These are phyloP conservation scores for Astraeus odoratus DNA, from an alignment of 768 basidiomycete species.

Conservation along the genomic window DNA sequence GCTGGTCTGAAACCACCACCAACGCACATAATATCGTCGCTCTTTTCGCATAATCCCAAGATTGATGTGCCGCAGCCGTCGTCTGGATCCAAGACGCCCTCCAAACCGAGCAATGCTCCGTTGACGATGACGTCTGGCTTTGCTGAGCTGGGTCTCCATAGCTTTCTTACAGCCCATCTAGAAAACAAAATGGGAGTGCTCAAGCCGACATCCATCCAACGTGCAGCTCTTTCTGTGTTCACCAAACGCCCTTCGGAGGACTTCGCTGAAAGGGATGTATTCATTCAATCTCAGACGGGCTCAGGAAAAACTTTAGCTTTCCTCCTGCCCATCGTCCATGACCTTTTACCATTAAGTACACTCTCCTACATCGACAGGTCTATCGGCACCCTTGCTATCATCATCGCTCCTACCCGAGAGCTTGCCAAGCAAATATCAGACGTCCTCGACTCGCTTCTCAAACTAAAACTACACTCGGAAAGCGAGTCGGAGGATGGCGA, in stretches of 20 bases:
- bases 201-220: constrained; percentile 88
- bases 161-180: constrained; percentile 73
- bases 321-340: constrained; percentile 90
- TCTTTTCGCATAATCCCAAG: constrained; percentile 81
- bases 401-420: constrained; percentile 93
- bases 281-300: constrained; percentile 95
- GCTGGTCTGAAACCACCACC: constrained; percentile 24
- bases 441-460: constrained; percentile 78
- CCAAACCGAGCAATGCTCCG: constrained; percentile 78
- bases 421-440: constrained; percentile 95
- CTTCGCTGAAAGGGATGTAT: constrained; percentile 58
- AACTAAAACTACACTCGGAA: constrained; percentile 60
- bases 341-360: constrained; percentile 82
- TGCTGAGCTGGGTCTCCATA: constrained; percentile 73
- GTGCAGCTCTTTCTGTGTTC: constrained; percentile 60
- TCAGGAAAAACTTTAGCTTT: constrained; percentile 95
- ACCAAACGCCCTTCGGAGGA: constrained; percentile 35
- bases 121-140: constrained; percentile 72
- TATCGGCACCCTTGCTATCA: constrained; percentile 90
- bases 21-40: constrained; percentile 76
- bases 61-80: constrained; percentile 37
- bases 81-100: constrained; percentile 18
- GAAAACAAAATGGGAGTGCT: constrained; percentile 71
- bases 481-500: constrained; percentile 48
- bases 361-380: constrained; percentile 92